Evolutionary conservation across 768 basidiomycete species (phyloP), one percentile per base, ranked within the genome.

Genomic region (Boletus reticulatus): DNA sequence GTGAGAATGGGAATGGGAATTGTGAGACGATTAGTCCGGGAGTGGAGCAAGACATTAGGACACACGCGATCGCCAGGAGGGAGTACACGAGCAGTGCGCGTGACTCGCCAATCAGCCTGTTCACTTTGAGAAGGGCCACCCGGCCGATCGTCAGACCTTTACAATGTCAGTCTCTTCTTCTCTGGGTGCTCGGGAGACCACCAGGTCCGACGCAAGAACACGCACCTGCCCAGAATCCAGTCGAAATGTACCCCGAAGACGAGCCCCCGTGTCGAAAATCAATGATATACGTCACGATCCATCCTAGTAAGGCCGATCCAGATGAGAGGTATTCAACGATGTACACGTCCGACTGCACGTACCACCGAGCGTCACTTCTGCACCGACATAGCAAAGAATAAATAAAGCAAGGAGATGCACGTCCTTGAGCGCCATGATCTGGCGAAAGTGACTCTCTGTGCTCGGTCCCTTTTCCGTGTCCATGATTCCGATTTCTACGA

Each of bases 131-230:
- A 0, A 84, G 70, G 4, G 69, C 70, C 20, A 84, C 70, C 16
- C 84, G 80, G 11, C 84, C 84, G 8, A 78, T 50, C 60, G 76
- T 80, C 19, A 86, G 70, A 54, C 84, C 84, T 85, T 37, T 4
- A 19, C 24, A 14, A 27, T 17, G n/a, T 39, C 17, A 39, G 48
- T 29, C 13, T 3, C 11, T 31, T 19, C 17, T 19, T 45, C 29
- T 45, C 20, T 14, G 19, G 44, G 44, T 12, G 19, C 17, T 32
- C 14, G 10, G 46, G 20, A 20, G 32, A 32, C 17, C 9, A 34
- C 31, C 1, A 32, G 29, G 5, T n/a, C 29, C 3, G n/a, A 45
- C 17, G 47, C 4, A 29, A 13, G 19, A 38, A 17, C 34, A 38
- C 48, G 16, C 38, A 79, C 83, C 84, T 53, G 77, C 80, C 54